phyloP scores from a whole-genome alignment of 1,139 yeast species.

The Debaryomyces subglobosus region DNA sequence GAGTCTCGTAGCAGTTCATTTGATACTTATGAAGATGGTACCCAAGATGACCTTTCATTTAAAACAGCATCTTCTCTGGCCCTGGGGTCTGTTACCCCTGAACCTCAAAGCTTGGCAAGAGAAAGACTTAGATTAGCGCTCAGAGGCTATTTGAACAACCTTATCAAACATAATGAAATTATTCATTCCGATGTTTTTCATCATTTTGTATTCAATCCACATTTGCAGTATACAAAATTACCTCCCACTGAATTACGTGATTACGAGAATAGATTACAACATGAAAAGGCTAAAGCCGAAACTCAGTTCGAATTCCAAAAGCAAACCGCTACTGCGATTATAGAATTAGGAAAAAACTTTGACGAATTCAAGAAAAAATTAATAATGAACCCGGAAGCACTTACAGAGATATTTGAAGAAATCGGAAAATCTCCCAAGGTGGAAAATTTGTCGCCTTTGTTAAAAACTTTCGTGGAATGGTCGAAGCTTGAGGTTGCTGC shows the following conservation, averaged over 20 bases:
- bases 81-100: neutral
- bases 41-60: neutral
- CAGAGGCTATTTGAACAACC: constrained; percentile 65
- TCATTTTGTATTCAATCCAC: constrained; percentile 51
- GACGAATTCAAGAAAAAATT: constrained; percentile 57
- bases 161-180: constrained; percentile 58
- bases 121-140: constrained; percentile 78
- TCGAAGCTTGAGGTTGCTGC: constrained; percentile 82
- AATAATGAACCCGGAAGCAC: constrained; percentile 49
- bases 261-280: constrained; percentile 53
- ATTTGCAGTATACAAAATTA: constrained; percentile 28
- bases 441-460: constrained; percentile 66
- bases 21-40: neutral
- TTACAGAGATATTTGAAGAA: constrained; percentile 61
- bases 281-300: constrained; percentile 60
- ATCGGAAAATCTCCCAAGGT: constrained; percentile 57
- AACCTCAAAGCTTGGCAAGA: constrained; percentile 20
- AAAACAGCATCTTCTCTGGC: neutral
- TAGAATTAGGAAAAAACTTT: constrained; percentile 52
- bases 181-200: constrained; percentile 53
- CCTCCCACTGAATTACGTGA: constrained; percentile 54
- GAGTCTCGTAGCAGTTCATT: neutral
- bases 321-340: constrained; percentile 52
- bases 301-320: constrained; percentile 78
- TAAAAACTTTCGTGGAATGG: constrained; percentile 77